These are phyloP conservation scores for Mortierella sp. DNA, from an alignment of 371 early-diverging fungal genomes.

Conservation along the genomic window DNA sequence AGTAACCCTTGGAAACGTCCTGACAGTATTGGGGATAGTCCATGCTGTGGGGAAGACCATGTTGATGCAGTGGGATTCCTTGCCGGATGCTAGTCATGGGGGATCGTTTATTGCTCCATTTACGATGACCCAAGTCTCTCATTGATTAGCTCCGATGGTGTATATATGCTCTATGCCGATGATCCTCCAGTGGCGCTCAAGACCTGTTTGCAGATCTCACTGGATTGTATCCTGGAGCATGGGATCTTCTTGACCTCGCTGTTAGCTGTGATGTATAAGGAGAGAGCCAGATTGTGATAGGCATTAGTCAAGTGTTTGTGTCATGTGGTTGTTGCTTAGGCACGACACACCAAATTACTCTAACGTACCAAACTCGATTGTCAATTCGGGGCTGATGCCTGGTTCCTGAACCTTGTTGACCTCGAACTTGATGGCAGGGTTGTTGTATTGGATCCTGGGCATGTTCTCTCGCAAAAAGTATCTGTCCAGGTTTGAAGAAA, in stretches of 20 bases:
- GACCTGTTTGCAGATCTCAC: constrained; percentile 62
- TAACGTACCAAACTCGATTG: constrained; percentile 73
- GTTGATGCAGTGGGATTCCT: no score
- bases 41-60: no score
- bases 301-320: neutral
- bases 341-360: no score
- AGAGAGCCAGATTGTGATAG: neutral
- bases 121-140: no score
- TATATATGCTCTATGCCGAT: neutral
- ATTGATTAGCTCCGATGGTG: no score
- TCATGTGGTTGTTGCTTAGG: neutral
- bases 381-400: constrained; percentile 59
- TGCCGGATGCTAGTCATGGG: no score
- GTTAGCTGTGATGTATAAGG: constrained; percentile 42
- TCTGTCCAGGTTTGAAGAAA: constrained; percentile 39
- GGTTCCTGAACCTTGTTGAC: constrained; percentile 61
- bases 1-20: no score
- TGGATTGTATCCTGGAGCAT: constrained; percentile 63
- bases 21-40: no score
- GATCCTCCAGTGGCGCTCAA: constrained; percentile 55
- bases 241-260: constrained; percentile 58
- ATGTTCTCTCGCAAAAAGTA: constrained; percentile 69
- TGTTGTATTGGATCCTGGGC: constrained; percentile 72
- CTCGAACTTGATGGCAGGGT: constrained; percentile 64
- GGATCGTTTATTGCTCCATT: no score